A percentile compares a stretch with the other conserved stretches of the same genome.
Conservation (phyloP, 78 protist genomes). For the Tieghemostelium lacteum region DNA sequence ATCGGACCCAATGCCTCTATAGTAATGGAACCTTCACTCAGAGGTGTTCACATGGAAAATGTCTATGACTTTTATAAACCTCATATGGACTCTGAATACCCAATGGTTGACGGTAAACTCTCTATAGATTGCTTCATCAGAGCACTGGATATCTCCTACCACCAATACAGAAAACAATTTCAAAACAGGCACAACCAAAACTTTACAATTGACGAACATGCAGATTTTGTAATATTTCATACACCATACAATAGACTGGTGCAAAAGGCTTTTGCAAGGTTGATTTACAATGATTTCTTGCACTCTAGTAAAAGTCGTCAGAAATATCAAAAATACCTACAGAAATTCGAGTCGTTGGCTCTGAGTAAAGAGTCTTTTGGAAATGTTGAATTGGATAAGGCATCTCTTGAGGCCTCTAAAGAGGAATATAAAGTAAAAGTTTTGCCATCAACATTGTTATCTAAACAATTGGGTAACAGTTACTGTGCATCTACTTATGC, state of each 20-base stretch:
- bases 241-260: slow-evolving; percentile 97
- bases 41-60: slow-evolving; percentile 90
- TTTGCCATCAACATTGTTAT: slow-evolving; percentile 28
- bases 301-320: slow-evolving; percentile 44
- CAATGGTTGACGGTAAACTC: slow-evolving; percentile 93
- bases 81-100: slow-evolving; percentile 89
- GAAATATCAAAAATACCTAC: slow-evolving; percentile 78
- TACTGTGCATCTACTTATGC: slow-evolving; percentile 96
- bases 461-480: slow-evolving; percentile 94
- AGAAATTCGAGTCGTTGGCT: background rate
- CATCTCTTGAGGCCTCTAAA: slow-evolving; percentile 6
- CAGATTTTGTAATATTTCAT: slow-evolving; percentile 91
- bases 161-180: slow-evolving; percentile 30
- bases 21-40: slow-evolving; percentile 79
- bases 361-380: slow-evolving; percentile 40
- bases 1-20: slow-evolving; percentile 97
- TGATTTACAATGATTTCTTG: slow-evolving; percentile 15
- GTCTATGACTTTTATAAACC: slow-evolving; percentile 98
- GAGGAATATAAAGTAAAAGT: slow-evolving; percentile 78
- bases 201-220: slow-evolving; percentile 39
- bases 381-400: slow-evolving; percentile 31
- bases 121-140: slow-evolving; percentile 90
- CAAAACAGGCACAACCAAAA: background rate
- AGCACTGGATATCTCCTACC: slow-evolving; percentile 92
- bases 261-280: slow-evolving; percentile 84